Evolutionary conservation across 805 yeast species (phyloP), one percentile per base, ranked within the genome.

Genomic region (Monosporozyma unispora): DNA sequence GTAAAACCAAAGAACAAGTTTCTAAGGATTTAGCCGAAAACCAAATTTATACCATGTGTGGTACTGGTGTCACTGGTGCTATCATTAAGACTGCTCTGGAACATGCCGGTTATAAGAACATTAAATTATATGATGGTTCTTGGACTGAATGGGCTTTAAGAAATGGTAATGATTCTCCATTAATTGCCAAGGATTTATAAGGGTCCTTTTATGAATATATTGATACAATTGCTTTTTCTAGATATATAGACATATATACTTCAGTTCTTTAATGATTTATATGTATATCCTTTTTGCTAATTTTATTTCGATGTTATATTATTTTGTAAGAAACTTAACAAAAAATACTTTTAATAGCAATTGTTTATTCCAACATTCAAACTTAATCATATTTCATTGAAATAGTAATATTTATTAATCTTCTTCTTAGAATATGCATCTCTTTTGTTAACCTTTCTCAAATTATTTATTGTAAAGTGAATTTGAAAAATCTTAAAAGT

Each of bases 41-140:
- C 1, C 57, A 59, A 11, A 70, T 71, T 50, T 61, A 63, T 3
- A 66, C 72, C 16, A 80, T 87, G 87, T 93, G 99, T 64, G 99
- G 98, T 27, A 84, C 97, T 0, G 99, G 98, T 44, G 97, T 93
- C 45, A 83, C 97, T 10, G 98, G 97, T 0, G 87, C 91, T 54
- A 81, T 93, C 39, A 75, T 91, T 44, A 84, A 86, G 66, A 71
- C 84, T 8, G 98, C 95, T 1, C 63, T 85, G 40, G 81, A 80
- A 50, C 60, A 69, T n/a, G 72, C 77, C 10, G 81, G 80, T 0
- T 69, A 72, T 28, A 64, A 70, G 39, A 62, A 72, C 18, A 70
- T 82, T 12, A 74, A 75, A 38, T 76, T 85, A 21, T 85, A 85
- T 58, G 99, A 93, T 59, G 99, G 95, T 10, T 80, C 87, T 41